Base-by-base conservation (phyloP, 345 rosid species). In the Hibiscus trionum region DNA sequence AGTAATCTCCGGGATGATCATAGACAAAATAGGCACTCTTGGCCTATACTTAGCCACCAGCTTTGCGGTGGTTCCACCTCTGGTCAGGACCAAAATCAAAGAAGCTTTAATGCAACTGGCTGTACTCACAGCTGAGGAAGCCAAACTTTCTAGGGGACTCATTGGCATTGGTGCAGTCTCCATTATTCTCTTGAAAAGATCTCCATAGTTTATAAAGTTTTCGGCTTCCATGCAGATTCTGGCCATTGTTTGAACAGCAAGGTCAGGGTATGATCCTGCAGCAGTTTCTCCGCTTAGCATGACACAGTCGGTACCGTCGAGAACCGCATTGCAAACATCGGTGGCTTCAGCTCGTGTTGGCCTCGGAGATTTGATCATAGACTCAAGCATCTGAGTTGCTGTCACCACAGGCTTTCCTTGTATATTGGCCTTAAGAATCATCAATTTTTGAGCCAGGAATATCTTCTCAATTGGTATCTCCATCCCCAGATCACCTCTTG, bases 261-360 rank as follows among this genome's bases (percentile, higher is more conserved):
- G 59, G 11, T 83, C 90, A 3, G 90, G 95, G 72, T 89, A 84
- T 4, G 84, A 81, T 74, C 94, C 90, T 3, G 91, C 94, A 6
- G 91, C 92, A 10, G 92, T 87, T 70, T 89, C 94, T 31, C 94
- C 91, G 11, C 90, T 86, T 21, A 89, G 85, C 94, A 89, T 89
- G 63, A 89, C 95, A 60, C 88, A 89, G 39, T 89, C 95, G 90
- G 90, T 84, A 1, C 95, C 90, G 19, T 89, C 91, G 59, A 89
- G 86, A 73, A 87, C 95, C 37, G 91, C 91, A 75, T 89, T 89
- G 42, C 91, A 92, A 57, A 89, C 92, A 67, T 89, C 95, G 0
- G 95, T 89, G 11, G 90, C 91, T 78, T 89, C 95, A 0, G 92
- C 95, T 71, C 95, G 77, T 37, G 92, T 87, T 1, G 95, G 92